Evolutionary conservation across 345 rosid species (phyloP).

Genomic region (Ailanthus altissimus): DNA sequence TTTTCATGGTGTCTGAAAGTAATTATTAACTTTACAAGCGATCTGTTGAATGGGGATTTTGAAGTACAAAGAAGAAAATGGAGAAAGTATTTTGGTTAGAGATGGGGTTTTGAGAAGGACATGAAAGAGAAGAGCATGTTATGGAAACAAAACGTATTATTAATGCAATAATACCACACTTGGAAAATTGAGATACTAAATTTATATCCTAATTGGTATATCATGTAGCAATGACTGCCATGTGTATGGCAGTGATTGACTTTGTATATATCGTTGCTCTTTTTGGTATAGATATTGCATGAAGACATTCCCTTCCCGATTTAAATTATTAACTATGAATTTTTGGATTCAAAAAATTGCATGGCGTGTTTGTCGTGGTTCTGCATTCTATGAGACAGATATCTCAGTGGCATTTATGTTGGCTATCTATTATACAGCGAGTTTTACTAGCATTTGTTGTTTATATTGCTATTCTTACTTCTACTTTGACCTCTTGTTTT

Average conservation of each 20-base stretch:
- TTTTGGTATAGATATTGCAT: background rate
- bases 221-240: too few relatives aligned
- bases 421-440: background rate
- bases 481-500: conserved; percentile 21
- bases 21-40: background rate
- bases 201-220: too few relatives aligned
- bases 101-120: background rate
- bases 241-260: too few relatives aligned
- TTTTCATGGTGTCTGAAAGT: background rate
- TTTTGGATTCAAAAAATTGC: background rate
- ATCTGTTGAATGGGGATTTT: background rate
- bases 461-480: conserved; percentile 10
- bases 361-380: background rate
- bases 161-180: too few relatives aligned
- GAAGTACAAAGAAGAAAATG: background rate
- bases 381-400: background rate
- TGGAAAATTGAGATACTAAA: too few relatives aligned
- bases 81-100: background rate
- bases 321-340: background rate
- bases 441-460: conserved; percentile 13
- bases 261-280: too few relatives aligned
- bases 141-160: background rate
- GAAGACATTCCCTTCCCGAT: background rate
- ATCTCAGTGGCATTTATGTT: conserved; percentile 2
- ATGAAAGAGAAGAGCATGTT: background rate